A percentile compares a stretch with the other conserved stretches of the same genome.
These are phyloP conservation scores for Casuarina cunninghamiana DNA, from an alignment of 306 rosid genomes.

Conservation along the genomic window DNA sequence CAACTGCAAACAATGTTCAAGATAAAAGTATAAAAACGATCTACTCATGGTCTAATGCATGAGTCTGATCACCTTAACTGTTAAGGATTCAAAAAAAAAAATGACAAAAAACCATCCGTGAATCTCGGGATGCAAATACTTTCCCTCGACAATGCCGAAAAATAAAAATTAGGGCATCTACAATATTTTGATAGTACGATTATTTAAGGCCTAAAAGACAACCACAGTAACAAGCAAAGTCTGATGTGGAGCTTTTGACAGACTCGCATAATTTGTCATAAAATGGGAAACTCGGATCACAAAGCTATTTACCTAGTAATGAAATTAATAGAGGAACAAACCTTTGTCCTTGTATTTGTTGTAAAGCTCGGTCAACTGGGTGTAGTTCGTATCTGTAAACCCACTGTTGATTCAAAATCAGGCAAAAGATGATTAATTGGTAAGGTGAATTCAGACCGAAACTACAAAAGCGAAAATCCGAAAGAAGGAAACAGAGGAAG, in stretches of 20 bases:
- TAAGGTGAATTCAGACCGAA: background rate
- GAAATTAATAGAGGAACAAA: conserved; percentile 10
- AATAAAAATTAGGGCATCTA: background rate
- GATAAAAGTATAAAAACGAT: background rate
- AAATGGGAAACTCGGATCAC: conserved; percentile 2
- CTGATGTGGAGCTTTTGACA: background rate
- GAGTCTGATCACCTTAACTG: background rate
- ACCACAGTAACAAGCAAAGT: background rate
- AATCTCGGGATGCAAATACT: background rate
- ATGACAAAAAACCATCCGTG: background rate
- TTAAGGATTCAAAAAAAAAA: background rate
- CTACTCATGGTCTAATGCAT: background rate
- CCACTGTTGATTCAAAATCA: conserved; percentile 41
- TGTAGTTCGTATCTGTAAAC: conserved; percentile 74
- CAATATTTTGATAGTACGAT: background rate
- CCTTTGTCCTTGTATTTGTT: conserved; percentile 63
- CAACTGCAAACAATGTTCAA: conserved; percentile 8
- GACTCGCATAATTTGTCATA: background rate
- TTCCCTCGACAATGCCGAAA: background rate
- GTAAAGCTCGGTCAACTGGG: conserved; percentile 80
- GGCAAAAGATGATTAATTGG: background rate
- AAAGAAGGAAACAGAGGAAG: background rate
- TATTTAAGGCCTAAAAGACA: background rate
- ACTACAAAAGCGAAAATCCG: background rate
- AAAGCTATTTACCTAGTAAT: background rate